Conservation (phyloP, 306 rosid species). For the Rubus idaeus region DNA sequence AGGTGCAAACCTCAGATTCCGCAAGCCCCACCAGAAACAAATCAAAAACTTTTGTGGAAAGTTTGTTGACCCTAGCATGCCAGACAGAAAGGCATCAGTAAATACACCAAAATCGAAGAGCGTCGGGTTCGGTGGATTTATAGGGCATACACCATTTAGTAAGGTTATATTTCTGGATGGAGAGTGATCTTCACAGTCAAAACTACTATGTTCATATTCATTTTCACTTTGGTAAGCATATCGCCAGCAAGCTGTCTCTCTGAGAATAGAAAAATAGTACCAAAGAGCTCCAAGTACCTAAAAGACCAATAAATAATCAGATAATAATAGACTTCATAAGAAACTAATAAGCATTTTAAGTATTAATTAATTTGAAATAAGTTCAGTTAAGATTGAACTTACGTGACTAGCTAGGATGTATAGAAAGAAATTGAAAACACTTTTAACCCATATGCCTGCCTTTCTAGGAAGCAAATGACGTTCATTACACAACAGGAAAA, state of each 20-base stretch:
- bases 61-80: not conserved
- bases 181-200: not conserved
- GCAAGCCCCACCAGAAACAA: conserved; percentile 1
- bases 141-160: not conserved
- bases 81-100: not conserved
- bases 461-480: not conserved
- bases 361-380: too few species aligned
- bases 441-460: not conserved
- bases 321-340: not conserved
- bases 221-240: not conserved
- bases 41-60: not conserved
- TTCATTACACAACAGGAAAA: not conserved
- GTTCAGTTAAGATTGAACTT: not conserved
- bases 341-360: too few species aligned
- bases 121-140: not conserved
- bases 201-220: not conserved
- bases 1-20: not conserved
- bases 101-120: not conserved
- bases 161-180: not conserved
- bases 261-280: not conserved
- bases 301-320: not conserved
- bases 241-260: not conserved
- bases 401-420: not conserved
- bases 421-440: not conserved
- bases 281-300: conserved; percentile 1